phyloP scores from a whole-genome alignment of 2,329 filamentous ascomycete species.

The Cladosporium oxysporum region DNA sequence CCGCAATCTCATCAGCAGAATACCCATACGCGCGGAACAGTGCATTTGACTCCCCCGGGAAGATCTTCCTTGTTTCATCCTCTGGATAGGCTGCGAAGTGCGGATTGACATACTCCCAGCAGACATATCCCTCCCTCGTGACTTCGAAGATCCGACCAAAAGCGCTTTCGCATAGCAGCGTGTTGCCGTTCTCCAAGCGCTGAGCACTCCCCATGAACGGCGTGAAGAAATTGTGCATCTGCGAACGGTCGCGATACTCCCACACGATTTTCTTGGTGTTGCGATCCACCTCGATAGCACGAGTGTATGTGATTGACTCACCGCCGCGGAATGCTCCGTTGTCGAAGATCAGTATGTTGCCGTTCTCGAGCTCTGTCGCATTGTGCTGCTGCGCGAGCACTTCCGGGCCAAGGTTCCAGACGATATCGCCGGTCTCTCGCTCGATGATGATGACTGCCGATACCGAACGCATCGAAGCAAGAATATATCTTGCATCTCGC shows the following conservation, averaged over 20 bases:
- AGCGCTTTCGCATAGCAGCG: conserved; percentile 46
- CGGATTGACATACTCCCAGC: conserved; percentile 49
- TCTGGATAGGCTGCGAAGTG: conserved; percentile 44
- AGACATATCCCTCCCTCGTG: conserved; percentile 42
- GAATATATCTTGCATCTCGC: conserved; percentile 43
- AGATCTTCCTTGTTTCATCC: conserved; percentile 43
- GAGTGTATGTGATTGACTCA: conserved; percentile 45
- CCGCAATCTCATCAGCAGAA: conserved; percentile 40
- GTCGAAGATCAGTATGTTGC: conserved; percentile 50
- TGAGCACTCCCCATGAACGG: conserved; percentile 53
- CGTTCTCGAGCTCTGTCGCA: conserved; percentile 44
- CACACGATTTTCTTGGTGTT: conserved; percentile 45
- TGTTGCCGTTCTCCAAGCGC: conserved; percentile 45
- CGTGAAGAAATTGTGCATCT: conserved; percentile 45
- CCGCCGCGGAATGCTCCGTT: conserved; percentile 48
- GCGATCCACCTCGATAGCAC: conserved; percentile 46
- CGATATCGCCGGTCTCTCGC: conserved; percentile 42
- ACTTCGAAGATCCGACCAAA: conserved; percentile 50
- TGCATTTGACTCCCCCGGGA: conserved; percentile 46
- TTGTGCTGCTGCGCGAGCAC: conserved; percentile 49
- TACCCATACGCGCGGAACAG: conserved; percentile 50
- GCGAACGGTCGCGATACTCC: conserved; percentile 46
- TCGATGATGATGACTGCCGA: conserved; percentile 49
- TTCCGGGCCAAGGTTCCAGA: conserved; percentile 46
- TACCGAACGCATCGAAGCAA: conserved; percentile 46